A percentile compares a stretch with the other conserved stretches of the same genome.
Conservation (phyloP, 805 yeast species). For the Spencermartinsiella europaea region DNA sequence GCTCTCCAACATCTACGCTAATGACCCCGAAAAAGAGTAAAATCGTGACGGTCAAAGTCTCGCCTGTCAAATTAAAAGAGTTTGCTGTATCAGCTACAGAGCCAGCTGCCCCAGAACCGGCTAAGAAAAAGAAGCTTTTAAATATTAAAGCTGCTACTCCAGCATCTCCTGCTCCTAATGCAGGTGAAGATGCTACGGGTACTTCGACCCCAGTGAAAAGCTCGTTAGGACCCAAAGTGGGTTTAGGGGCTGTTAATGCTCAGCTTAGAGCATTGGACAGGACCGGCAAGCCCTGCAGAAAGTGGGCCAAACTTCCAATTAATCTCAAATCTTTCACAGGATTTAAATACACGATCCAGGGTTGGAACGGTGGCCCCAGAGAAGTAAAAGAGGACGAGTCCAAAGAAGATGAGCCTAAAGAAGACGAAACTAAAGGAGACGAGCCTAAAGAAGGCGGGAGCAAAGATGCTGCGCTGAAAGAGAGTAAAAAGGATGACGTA, state of each 20-base stretch:
- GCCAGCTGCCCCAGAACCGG: not conserved
- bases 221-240: conserved; percentile 8
- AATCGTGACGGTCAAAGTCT: conserved; percentile 12
- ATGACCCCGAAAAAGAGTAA: not conserved
- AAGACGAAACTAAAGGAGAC: not conserved
- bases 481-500: too few relatives aligned
- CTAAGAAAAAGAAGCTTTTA: not conserved
- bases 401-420: not conserved
- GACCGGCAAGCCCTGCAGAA: conserved; percentile 39
- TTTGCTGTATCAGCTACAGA: conserved; percentile 5
- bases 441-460: too few relatives aligned
- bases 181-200: not conserved
- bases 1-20: too few relatives aligned
- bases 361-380: conserved; percentile 38
- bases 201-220: not conserved
- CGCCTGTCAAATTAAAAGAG: conserved; percentile 16
- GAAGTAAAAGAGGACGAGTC: not conserved
- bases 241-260: conserved; percentile 31
- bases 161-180: not conserved
- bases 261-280: conserved; percentile 38
- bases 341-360: conserved; percentile 31
- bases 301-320: conserved; percentile 40
- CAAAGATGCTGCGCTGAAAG: too few relatives aligned
- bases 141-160: not conserved
- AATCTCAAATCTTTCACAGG: conserved; percentile 44